Conservation (phyloP, 140 eudicot genomes). For the Anethum foeniculum region DNA sequence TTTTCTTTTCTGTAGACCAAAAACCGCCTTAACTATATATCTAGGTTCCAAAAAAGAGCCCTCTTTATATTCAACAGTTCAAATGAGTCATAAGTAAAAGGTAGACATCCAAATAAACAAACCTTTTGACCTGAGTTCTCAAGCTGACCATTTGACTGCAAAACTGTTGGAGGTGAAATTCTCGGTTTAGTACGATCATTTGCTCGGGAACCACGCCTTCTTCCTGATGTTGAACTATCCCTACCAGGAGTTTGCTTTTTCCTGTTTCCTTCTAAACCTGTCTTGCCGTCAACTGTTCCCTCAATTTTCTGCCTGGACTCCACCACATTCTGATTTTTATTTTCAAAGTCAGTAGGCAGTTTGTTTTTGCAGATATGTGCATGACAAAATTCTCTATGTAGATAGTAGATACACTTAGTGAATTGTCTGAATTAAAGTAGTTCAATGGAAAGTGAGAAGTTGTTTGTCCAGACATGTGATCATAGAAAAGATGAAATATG, state of each 20-base stretch:
- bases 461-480: slow-evolving; percentile 3
- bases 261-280: slow-evolving; percentile 46
- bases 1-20: background rate
- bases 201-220: slow-evolving; percentile 65
- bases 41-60: background rate
- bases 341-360: slow-evolving; percentile 12
- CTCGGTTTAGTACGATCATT: slow-evolving; percentile 51
- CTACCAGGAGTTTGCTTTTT: slow-evolving; percentile 73
- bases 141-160: slow-evolving; percentile 56
- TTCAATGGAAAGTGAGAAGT: slow-evolving; percentile 3
- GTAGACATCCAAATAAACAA: slow-evolving; percentile 4
- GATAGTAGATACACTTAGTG: slow-evolving; percentile 1
- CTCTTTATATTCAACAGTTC: background rate
- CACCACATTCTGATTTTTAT: slow-evolving; percentile 32
- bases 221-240: slow-evolving; percentile 52
- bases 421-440: background rate
- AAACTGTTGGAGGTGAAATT: slow-evolving; percentile 23
- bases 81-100: background rate
- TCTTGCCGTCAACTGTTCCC: slow-evolving; percentile 40
- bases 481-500: background rate
- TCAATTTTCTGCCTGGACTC: slow-evolving; percentile 46
- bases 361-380: slow-evolving; percentile 9
- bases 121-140: slow-evolving; percentile 66
- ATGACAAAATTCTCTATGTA: slow-evolving; percentile 1
- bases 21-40: background rate